Percentiles rank a stretch among this genome's conserved stretches.
These are phyloP conservation scores for Candida yuanshanica DNA, from an alignment of 805 yeast genomes.

Conservation along the genomic window DNA sequence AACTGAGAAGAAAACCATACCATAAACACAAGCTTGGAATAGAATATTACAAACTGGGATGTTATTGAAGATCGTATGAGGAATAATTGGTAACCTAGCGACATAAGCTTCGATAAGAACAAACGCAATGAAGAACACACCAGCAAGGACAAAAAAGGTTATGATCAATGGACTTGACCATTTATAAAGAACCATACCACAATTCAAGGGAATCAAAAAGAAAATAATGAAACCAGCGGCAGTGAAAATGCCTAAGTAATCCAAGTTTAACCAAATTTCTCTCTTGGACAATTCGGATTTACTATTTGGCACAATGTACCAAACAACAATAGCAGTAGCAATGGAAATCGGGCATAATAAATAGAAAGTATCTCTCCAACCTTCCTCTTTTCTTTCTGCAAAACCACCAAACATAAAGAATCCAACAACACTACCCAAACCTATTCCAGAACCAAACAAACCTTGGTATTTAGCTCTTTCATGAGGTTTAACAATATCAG, in stretches of 20 bases:
- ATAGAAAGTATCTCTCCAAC: constrained; percentile 37
- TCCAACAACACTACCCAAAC: constrained; percentile 39
- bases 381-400: constrained; percentile 17
- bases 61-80: constrained; percentile 37
- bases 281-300: constrained; percentile 24
- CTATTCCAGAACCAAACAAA: constrained; percentile 44
- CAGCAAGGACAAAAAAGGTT: constrained; percentile 30
- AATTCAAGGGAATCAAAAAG: constrained; percentile 44
- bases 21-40: constrained; percentile 40
- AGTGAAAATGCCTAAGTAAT: constrained; percentile 43
- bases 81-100: constrained; percentile 48
- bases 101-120: constrained; percentile 39
- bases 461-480: constrained; percentile 57
- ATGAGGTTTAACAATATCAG: constrained; percentile 47
- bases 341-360: constrained; percentile 32
- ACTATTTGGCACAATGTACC: constrained; percentile 27
- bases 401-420: constrained; percentile 37
- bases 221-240: constrained; percentile 41
- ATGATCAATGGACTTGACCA: constrained; percentile 38
- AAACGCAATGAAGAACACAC: constrained; percentile 32
- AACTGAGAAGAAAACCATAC: constrained; percentile 42
- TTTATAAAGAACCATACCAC: constrained; percentile 47
- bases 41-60: constrained; percentile 31
- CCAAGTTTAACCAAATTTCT: constrained; percentile 41
- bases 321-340: constrained; percentile 10